A percentile compares a stretch with the other conserved stretches of the same genome.
Conservation (phyloP, 164 flowering plant genomes). For the Macadamia tetraphylla region DNA sequence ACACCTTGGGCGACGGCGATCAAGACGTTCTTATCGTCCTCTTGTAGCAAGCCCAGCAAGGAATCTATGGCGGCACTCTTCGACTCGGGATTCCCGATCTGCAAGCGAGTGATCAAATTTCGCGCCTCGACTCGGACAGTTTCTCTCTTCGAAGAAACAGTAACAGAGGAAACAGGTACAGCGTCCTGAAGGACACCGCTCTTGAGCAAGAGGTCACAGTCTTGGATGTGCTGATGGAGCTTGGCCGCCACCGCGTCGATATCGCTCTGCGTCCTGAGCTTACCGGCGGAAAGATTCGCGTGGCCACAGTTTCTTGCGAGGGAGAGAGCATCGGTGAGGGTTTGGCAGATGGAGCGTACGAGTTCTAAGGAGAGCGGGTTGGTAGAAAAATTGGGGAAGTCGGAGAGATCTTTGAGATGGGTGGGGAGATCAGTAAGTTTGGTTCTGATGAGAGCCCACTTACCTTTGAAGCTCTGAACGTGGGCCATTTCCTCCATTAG, state of each 20-base stretch:
- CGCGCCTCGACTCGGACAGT: slow-evolving; percentile 40
- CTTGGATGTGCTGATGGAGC: slow-evolving; percentile 40
- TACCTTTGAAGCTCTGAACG: slow-evolving; percentile 38
- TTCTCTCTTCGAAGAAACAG: slow-evolving; percentile 33
- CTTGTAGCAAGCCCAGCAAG: slow-evolving; percentile 41
- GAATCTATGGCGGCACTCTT: slow-evolving; percentile 63
- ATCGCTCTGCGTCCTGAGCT: slow-evolving; percentile 62
- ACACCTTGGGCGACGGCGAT: slow-evolving; percentile 83
- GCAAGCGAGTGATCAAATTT: slow-evolving; percentile 67
- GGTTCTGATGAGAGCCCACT: slow-evolving; percentile 38
- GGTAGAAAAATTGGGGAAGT: slow-evolving; percentile 27
- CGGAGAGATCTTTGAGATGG: slow-evolving; percentile 45
- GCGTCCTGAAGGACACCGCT: slow-evolving; percentile 51
- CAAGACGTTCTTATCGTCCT: slow-evolving; percentile 80
- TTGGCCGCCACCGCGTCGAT: slow-evolving; percentile 40
- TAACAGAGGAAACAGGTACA: not conserved
- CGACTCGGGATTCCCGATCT: slow-evolving; percentile 71
- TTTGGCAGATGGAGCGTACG: slow-evolving; percentile 28
- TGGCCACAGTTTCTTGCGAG: slow-evolving; percentile 29
- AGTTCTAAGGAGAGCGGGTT: slow-evolving; percentile 46
- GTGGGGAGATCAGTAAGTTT: slow-evolving; percentile 42
- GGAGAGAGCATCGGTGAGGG: slow-evolving; percentile 33
- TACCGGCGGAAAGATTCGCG: slow-evolving; percentile 32
- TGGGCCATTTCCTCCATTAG: slow-evolving; percentile 18
- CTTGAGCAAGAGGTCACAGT: slow-evolving; percentile 42